Evolutionary conservation across 306 rosid genomes (phyloP).

Genomic region (Potentilla sterilis): DNA sequence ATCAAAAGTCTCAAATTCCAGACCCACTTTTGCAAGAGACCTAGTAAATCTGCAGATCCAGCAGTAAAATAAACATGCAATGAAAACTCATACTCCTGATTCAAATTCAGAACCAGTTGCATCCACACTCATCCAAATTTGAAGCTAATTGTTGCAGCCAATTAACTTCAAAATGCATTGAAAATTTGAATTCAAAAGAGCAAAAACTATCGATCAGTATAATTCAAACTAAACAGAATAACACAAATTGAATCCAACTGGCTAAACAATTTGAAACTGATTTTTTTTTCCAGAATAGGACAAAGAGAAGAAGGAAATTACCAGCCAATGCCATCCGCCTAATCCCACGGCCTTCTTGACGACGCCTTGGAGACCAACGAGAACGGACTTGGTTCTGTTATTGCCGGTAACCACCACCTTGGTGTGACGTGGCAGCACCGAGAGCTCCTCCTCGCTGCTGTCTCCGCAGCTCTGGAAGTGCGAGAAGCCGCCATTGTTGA

Average conservation of each 20-base stretch:
- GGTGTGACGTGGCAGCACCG: constrained; percentile 96
- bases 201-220: not conserved
- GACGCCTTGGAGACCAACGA: constrained; percentile 93
- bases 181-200: not conserved
- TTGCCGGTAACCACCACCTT: constrained; percentile 98
- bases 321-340: constrained; percentile 99
- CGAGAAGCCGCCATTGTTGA: constrained; percentile 75
- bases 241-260: constrained; percentile 28
- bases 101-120: not conserved
- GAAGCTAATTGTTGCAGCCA: not conserved
- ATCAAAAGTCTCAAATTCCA: constrained; percentile 22
- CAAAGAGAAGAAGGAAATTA: constrained; percentile 34
- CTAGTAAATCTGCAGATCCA: constrained; percentile 62
- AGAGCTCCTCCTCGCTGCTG: constrained; percentile 94
- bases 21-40: constrained; percentile 14
- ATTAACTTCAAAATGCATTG: not conserved
- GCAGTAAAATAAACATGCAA: constrained; percentile 53
- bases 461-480: constrained; percentile 93
- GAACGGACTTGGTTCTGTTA: constrained; percentile 97
- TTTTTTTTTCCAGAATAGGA: not conserved
- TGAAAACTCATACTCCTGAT: constrained; percentile 18
- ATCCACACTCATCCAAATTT: not conserved
- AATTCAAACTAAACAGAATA: not conserved
- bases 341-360: constrained; percentile 97
- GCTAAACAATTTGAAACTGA: too few species aligned